Percentiles rank a stretch among this genome's conserved stretches.
phyloP scores from a whole-genome alignment of 2,329 filamentous ascomycete species.

The Talaromyces rugulosus region DNA sequence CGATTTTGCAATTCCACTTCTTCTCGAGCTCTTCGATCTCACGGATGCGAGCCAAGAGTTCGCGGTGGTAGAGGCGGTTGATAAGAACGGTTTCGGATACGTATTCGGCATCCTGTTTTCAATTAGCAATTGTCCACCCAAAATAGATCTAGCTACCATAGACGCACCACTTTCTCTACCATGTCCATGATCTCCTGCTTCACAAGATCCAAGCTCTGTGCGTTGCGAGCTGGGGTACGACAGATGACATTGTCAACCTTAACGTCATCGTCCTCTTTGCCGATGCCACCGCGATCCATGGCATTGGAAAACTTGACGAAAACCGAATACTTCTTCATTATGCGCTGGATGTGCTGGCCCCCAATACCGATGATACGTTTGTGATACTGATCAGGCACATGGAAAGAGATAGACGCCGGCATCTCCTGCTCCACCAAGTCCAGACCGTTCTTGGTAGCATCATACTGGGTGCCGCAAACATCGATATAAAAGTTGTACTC shows the following conservation, averaged over 20 bases:
- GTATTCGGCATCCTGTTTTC: conserved; percentile 79
- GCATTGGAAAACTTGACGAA: conserved; percentile 99
- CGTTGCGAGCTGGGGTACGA: conserved; percentile 92
- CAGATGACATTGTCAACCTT: conserved; percentile 99
- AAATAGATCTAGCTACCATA: neutral
- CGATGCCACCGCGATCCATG: conserved; percentile 92
- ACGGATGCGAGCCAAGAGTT: conserved; percentile 79
- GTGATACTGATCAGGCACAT: conserved; percentile 97
- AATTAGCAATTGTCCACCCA: neutral
- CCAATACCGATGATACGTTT: conserved; percentile 99
- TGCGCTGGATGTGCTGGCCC: conserved; percentile 96
- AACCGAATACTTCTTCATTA: conserved; percentile 99
- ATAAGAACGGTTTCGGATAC: conserved; percentile 91
- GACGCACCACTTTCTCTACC: conserved; percentile 84
- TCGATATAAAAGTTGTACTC: conserved; percentile 99
- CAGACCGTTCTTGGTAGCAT: conserved; percentile 88
- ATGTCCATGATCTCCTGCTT: conserved; percentile 99
- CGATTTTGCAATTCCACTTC: conserved; percentile 99
- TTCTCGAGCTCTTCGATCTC: conserved; percentile 95
- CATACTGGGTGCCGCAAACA: conserved; percentile 86
- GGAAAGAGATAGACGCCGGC: conserved; percentile 98
- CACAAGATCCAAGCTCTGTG: conserved; percentile 91
- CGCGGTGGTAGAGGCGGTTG: conserved; percentile 90
- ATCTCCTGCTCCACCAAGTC: conserved; percentile 97
- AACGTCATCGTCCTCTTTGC: conserved; percentile 94